A percentile compares a stretch with the other conserved stretches of the same genome.
Conservation (phyloP, 2,329 filamentous ascomycete genomes). For the Alternaria hordeiaustralica region DNA sequence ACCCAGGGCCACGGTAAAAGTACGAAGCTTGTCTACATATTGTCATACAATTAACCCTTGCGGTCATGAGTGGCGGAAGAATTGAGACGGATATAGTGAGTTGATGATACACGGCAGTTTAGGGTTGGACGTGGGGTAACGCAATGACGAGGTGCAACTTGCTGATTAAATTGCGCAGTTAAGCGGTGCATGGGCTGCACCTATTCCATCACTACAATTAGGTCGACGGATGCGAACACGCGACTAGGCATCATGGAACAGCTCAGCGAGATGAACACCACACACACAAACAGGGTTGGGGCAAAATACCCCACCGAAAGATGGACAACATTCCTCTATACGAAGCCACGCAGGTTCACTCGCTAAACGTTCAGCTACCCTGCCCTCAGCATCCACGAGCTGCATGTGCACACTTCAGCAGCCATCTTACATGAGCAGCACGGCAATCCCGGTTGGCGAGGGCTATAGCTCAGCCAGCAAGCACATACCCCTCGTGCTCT, state of each 20-base stretch:
- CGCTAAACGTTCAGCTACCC: conserved; percentile 4
- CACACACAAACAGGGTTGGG: background rate
- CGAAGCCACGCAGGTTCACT: conserved; percentile 1
- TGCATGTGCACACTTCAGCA: conserved; percentile 7
- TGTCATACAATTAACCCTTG: conserved; percentile 10
- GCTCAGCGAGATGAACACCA: background rate
- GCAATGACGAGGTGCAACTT: conserved; percentile 7
- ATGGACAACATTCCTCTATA: background rate
- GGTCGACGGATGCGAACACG: conserved; percentile 3
- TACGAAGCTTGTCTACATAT: background rate
- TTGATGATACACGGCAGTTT: conserved; percentile 15
- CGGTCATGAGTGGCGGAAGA: conserved; percentile 13
- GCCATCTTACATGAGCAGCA: conserved; percentile 3
- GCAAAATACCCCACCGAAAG: background rate
- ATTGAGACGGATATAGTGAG: conserved; percentile 11
- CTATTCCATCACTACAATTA: background rate
- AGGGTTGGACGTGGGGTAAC: conserved; percentile 8
- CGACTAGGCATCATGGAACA: background rate
- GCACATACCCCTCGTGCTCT: conserved; percentile 5
- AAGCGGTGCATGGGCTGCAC: conserved; percentile 1
- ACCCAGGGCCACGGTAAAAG: conserved; percentile 16
- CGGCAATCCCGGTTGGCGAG: conserved; percentile 7
- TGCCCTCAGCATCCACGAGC: conserved; percentile 5
- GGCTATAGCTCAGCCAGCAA: conserved; percentile 6
- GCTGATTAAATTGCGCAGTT: conserved; percentile 7